Base-by-base conservation (phyloP, 2,329 filamentous ascomycete species). In the Pyricularia grisea region DNA sequence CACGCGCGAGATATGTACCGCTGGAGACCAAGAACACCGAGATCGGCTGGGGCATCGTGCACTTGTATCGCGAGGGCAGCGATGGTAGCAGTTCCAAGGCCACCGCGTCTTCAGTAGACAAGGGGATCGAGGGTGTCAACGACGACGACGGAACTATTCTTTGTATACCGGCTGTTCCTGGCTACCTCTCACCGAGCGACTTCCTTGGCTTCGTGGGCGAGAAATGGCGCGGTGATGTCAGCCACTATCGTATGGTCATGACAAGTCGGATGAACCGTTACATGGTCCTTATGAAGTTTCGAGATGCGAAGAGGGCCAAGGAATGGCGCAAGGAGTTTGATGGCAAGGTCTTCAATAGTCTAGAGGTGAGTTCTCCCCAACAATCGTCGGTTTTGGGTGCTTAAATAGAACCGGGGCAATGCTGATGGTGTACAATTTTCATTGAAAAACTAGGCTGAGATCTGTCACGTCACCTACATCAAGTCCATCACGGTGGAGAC, bases 241-340 rank as follows among this genome's bases (percentile, higher is more conserved):
- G 91, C 74, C 95, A 99, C 81, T 97, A 97, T 76, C 86, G 95
- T 68, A 93, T 99, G 87, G 92, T 99, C 69, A 90, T 93, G 83
- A 98, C 95, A 1, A 91, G 90, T 68, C 86, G 90, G 72, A 90
- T 93, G 78, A 97, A 96, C 78, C 88, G 94, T 71, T 98, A 98
- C 80, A 91, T 99, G 84, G 94, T 97, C 30, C 83, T 99, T 71
- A 91, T 99, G 87, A 97, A 97, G 80, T 97, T 98, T 77, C 87
- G 92, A 66, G 89, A 91, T 72, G 86, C 87, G 33, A 87, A 86
- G 74, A 88, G 87, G 71, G 95, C 95, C 17, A 88, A 85, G 74
- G 85, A 88, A 67, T 99, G 94, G 90, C 90, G 92, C 75, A 88
- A 85, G 71, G 90, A 92, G 73, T 97, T 94, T 85, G 95, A 98